These are phyloP conservation scores for Claviceps africana DNA, from an alignment of 2,329 filamentous ascomycete genomes.

Conservation along the genomic window DNA sequence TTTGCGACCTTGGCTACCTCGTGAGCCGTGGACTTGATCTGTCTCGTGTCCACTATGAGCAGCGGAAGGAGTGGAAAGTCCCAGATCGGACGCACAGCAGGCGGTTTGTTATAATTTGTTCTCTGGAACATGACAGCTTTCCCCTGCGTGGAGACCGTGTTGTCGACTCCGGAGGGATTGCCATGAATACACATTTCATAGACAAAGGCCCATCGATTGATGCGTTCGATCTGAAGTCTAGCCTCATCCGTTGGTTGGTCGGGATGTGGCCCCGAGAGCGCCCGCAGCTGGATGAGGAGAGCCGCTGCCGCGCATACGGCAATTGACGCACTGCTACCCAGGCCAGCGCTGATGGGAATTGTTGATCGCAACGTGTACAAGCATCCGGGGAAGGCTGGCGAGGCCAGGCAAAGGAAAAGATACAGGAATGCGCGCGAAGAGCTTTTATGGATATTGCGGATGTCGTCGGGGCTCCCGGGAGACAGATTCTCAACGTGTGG, in stretches of 20 bases:
- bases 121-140: constrained; percentile 89
- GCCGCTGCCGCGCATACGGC: constrained; percentile 78
- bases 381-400: constrained; percentile 62
- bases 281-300: constrained; percentile 74
- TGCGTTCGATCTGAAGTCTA: constrained; percentile 80
- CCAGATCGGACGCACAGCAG: constrained; percentile 61
- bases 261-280: constrained; percentile 77
- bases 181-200: constrained; percentile 95
- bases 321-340: constrained; percentile 91
- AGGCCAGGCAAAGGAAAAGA: constrained; percentile 77
- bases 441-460: constrained; percentile 70
- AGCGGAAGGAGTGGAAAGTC: constrained; percentile 87
- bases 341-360: constrained; percentile 79
- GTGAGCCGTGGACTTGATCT: constrained; percentile 68
- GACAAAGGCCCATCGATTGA: constrained; percentile 96
- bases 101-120: constrained; percentile 62
- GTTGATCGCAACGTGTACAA: constrained; percentile 87
- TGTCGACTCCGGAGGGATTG: constrained; percentile 92
- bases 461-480: constrained; percentile 46
- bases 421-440: constrained; percentile 84
- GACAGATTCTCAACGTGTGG: constrained; percentile 67
- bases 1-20: constrained; percentile 78
- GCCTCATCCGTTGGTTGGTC: constrained; percentile 82
- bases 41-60: constrained; percentile 76
- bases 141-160: constrained; percentile 85